These are phyloP conservation scores for Apophysomyces elegans DNA, from an alignment of 371 early-diverging fungal species.

Conservation along the genomic window DNA sequence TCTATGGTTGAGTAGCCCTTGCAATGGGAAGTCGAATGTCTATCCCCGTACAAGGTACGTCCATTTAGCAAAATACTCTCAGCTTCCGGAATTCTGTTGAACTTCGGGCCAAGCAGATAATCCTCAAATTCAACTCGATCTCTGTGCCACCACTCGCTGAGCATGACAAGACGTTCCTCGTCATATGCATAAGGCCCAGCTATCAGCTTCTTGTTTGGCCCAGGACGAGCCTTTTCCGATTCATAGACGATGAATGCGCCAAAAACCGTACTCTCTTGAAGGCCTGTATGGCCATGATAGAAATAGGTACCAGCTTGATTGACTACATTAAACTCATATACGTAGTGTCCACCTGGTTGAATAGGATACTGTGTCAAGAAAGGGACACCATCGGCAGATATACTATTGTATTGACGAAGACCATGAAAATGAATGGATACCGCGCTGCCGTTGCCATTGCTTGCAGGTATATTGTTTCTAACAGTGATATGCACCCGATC, in stretches of 20 bases:
- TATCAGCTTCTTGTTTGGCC: slow-evolving; percentile 6
- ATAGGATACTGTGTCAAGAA: slow-evolving; percentile 64
- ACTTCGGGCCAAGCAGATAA: slow-evolving; percentile 32
- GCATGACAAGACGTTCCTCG: slow-evolving; percentile 44
- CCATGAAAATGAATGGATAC: slow-evolving; percentile 54
- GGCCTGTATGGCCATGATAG: slow-evolving; percentile 56
- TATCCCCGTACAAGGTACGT: slow-evolving; percentile 23
- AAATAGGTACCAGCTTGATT: slow-evolving; percentile 61
- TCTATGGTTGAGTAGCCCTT: slow-evolving; percentile 28
- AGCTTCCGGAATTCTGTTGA: slow-evolving; percentile 28
- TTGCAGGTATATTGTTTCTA: slow-evolving; percentile 36
- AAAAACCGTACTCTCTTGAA: slow-evolving; percentile 51
- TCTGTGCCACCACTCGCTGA: slow-evolving; percentile 57
- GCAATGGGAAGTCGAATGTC: slow-evolving; percentile 17
- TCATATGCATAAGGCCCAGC: slow-evolving; percentile 32
- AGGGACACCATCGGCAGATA: slow-evolving; percentile 61
- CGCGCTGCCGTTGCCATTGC: slow-evolving; percentile 21
- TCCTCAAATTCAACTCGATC: slow-evolving; percentile 14
- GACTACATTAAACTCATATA: slow-evolving; percentile 50
- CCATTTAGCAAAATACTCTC: slow-evolving; percentile 52
- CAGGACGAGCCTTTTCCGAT: slow-evolving; percentile 23
- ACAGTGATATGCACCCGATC: slow-evolving; percentile 44
- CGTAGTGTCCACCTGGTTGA: slow-evolving; percentile 50
- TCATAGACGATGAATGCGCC: slow-evolving; percentile 55
- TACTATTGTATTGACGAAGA: slow-evolving; percentile 43